Evolutionary conservation across 805 yeast genomes (phyloP), one percentile per base, ranked within the genome.

Genomic region (Kazachstania kunashirensis): DNA sequence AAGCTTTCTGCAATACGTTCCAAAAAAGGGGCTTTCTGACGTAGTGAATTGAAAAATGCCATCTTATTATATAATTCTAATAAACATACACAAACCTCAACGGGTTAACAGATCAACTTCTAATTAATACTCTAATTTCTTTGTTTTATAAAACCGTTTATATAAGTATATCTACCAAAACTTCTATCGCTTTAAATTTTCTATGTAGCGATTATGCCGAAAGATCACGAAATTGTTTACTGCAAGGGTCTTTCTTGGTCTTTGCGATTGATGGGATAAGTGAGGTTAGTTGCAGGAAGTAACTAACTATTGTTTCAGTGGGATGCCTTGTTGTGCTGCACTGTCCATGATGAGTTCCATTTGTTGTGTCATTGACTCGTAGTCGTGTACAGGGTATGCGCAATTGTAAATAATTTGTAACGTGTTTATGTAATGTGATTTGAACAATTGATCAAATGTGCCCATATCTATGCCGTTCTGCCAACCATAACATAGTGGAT

Each of bases 401-500:
- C 74, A 64, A 28, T 66, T 68, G 16, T 73, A 43, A 3, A 75
- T 43, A 11, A 75, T 50, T 2, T 66, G 52, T 36, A 75, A 46
- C 0, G 79, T 73, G 19, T 65, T 57, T 2, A 75, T 37, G 45
- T 66, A 76, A 43, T 76, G 81, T 3, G 67, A 66, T 27, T 67
- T 56, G 39, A 76, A 70, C 15, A 74, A 43, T 5, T 70, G 65
- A 13, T 75, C 71, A 41, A 68, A 73, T 21, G 68, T 65, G 0
- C 80, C 80, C 26, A 75, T 54, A 37, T 72, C 63, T n/a, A 74
- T 67, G 8, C 73, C 70, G 37, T 68, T 70, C 30, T 69, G 49
- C 79, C 78, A 73, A 1, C 70, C 69, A 37, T 67, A 67, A 0
- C 71, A 63, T 28, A 76, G 53, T 0, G 81, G 79, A 42, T 68